Evolutionary conservation across 176 grass and related monocot species (phyloP).

Genomic region (Miscanthus lutarioriparius): DNA sequence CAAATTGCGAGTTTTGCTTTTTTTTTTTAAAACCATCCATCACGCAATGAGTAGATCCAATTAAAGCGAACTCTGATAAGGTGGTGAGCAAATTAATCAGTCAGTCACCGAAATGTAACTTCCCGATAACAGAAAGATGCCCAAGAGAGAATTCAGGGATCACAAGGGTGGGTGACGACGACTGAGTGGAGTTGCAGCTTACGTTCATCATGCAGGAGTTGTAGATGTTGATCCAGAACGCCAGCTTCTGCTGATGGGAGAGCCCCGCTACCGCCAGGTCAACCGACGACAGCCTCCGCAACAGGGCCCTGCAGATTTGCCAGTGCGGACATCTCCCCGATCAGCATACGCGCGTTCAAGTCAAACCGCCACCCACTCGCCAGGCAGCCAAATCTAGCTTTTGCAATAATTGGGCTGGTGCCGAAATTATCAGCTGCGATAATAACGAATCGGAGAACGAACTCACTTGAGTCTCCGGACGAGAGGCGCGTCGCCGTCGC

Average conservation of each 20-base stretch:
- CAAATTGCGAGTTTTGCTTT: neutral
- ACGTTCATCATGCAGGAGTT: constrained; percentile 99
- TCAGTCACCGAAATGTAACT: neutral
- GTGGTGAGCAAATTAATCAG: neutral
- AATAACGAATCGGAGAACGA: neutral
- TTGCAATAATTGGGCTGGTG: constrained; percentile 18
- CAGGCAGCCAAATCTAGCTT: constrained; percentile 42
- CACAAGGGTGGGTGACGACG: too few relatives aligned
- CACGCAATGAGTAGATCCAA: neutral
- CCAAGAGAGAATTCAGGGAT: neutral
- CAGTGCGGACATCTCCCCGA: neutral
- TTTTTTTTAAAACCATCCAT: neutral
- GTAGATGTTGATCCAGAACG: constrained; percentile 99
- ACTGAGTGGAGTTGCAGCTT: constrained; percentile 19
- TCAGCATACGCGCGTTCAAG: neutral
- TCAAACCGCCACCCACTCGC: constrained; percentile 39
- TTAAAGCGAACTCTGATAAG: neutral
- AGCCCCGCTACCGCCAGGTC: constrained; percentile 58
- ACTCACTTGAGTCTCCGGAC: constrained; percentile 73
- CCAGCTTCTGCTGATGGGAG: constrained; percentile 91
- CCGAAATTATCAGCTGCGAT: neutral
- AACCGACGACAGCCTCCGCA: constrained; percentile 62
- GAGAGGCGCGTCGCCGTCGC: constrained; percentile 43
- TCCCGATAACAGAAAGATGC: constrained; percentile 4
- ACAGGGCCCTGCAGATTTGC: constrained; percentile 58